phyloP scores from a whole-genome alignment of 768 basidiomycete species.

The Ephemerocybe angulata region DNA sequence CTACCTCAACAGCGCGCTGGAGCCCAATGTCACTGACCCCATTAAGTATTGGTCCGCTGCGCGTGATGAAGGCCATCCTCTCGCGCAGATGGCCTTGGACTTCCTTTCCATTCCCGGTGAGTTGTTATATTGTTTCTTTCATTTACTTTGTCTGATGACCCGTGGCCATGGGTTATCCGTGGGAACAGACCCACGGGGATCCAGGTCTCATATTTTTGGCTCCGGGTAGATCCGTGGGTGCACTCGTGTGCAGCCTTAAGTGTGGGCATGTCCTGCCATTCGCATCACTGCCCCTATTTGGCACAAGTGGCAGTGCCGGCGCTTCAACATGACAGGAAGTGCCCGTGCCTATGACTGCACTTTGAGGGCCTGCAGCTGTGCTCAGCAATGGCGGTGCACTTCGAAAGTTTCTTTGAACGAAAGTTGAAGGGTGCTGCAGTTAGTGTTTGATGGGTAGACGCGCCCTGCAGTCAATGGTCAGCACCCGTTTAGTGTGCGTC shows the following conservation, averaged over 20 bases:
- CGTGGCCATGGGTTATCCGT: not conserved
- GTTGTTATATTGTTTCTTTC: not conserved
- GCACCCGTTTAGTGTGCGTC: no score
- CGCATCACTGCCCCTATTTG: no score
- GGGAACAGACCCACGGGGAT: not conserved
- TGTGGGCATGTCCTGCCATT: no score
- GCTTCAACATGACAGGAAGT: no score
- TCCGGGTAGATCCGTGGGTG: not conserved
- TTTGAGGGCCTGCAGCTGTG: no score
- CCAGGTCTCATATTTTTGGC: not conserved
- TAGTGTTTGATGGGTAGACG: no score
- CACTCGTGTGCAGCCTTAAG: not conserved
- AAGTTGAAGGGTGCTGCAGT: no score
- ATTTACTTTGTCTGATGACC: not conserved
- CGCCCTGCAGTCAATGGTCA: no score
- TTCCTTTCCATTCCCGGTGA: not conserved
- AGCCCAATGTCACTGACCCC: not conserved
- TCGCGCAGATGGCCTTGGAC: not conserved
- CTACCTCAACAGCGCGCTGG: not conserved
- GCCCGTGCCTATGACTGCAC: no score
- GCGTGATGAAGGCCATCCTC: not conserved
- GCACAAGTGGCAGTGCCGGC: no score
- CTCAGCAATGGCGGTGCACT: no score
- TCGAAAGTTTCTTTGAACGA: no score
- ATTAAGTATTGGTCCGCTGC: not conserved